Conservation (phyloP, 129 eudicot species). For the Oenanthe sinensis region DNA sequence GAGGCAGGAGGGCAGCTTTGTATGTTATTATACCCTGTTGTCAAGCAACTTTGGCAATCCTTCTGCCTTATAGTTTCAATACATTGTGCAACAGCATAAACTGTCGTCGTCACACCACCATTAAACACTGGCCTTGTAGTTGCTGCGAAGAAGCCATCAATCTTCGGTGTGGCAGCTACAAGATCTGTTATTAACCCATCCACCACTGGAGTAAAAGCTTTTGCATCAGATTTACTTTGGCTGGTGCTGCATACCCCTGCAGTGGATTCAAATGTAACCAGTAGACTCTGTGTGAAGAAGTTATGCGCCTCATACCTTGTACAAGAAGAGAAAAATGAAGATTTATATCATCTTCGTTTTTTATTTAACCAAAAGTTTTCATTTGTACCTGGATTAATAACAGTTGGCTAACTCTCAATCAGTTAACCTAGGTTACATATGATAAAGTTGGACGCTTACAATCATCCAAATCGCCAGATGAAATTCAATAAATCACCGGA, state of each 20-base stretch:
- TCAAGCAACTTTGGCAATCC: constrained; percentile 33
- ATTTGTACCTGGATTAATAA: not conserved
- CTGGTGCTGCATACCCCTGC: constrained; percentile 17
- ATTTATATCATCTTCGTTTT: not conserved
- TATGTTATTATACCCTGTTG: constrained; percentile 22
- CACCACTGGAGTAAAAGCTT: constrained; percentile 14
- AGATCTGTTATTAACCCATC: constrained; percentile 20
- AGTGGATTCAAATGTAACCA: not conserved
- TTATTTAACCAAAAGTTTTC: not conserved
- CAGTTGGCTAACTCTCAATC: not conserved
- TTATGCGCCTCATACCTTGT: constrained; percentile 28
- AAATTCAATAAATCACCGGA: not conserved
- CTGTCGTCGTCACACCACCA: constrained; percentile 12
- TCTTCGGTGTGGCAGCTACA: constrained; percentile 24
- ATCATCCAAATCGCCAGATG: not conserved
- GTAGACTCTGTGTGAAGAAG: not conserved
- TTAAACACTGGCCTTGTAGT: constrained; percentile 10
- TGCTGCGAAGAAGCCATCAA: constrained; percentile 31
- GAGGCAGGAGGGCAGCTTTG: constrained; percentile 24
- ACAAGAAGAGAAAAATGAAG: not conserved
- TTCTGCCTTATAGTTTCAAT: constrained; percentile 24
- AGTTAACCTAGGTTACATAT: no score
- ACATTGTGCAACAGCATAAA: constrained; percentile 22
- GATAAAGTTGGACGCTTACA: no score
- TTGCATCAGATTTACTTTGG: constrained; percentile 17